Evolutionary conservation across 2,329 filamentous ascomycete genomes (phyloP).

Genomic region (Penicillium sp.): DNA sequence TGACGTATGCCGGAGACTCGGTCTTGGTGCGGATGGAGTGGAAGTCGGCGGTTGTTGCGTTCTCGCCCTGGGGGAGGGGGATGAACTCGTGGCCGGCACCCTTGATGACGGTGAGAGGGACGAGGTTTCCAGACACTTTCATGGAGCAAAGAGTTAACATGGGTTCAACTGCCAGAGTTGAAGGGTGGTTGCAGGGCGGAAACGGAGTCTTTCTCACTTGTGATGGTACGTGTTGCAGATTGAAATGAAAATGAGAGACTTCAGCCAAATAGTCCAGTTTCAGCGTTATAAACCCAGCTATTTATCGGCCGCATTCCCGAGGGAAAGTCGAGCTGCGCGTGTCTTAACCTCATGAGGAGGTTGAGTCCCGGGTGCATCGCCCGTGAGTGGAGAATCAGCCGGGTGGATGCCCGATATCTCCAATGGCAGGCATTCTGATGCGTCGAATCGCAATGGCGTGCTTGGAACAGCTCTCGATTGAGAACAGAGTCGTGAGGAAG

Average conservation of each 20-base stretch:
- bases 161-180: no score
- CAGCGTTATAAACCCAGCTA: background rate
- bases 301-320: background rate
- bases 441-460: background rate
- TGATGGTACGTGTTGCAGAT: background rate
- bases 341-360: background rate
- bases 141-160: background rate
- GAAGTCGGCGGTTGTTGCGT: constrained; percentile 17
- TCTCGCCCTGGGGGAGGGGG: constrained; percentile 14
- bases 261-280: background rate
- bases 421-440: background rate
- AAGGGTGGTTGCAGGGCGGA: background rate
- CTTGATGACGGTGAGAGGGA: constrained; percentile 18
- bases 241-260: background rate
- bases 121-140: constrained; percentile 10
- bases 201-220: background rate
- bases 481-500: no score
- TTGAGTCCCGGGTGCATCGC: background rate
- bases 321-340: background rate
- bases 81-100: constrained; percentile 18
- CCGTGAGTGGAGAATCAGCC: background rate
- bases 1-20: constrained; percentile 12
- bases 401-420: background rate
- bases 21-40: constrained; percentile 16
- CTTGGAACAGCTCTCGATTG: background rate